phyloP scores from a whole-genome alignment of 192 early-diverging fungal species.

The Rhizophagus sp. region DNA sequence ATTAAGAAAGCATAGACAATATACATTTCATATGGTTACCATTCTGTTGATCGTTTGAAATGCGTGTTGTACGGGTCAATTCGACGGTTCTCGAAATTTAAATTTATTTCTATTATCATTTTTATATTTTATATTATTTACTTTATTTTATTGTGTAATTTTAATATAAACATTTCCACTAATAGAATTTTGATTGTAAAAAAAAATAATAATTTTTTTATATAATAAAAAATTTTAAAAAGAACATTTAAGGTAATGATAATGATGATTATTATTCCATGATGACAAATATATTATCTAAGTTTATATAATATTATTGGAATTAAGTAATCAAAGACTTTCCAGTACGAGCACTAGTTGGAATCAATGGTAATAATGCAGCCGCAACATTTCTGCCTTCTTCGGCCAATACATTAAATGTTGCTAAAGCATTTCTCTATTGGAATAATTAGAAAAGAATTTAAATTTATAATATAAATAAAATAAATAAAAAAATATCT shows the following conservation, averaged over 20 bases:
- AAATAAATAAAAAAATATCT: neutral
- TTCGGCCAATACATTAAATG: conserved; percentile 58
- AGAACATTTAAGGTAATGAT: neutral
- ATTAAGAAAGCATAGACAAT: neutral
- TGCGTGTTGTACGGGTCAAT: too few species aligned
- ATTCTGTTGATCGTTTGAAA: neutral
- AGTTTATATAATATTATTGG: too few species aligned
- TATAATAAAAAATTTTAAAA: too few species aligned
- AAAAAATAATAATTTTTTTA: too few species aligned
- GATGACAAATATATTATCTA: too few species aligned
- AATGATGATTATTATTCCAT: neutral
- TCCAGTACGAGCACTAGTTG: conserved; percentile 30
- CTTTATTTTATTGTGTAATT: too few species aligned
- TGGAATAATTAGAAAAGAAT: neutral
- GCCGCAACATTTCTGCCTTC: conserved; percentile 60
- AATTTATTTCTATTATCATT: too few species aligned
- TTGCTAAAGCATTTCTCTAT: conserved; percentile 58
- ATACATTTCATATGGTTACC: neutral
- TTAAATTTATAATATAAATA: conserved; percentile 24
- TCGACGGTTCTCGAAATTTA: too few species aligned
- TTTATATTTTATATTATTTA: too few species aligned
- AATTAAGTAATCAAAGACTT: neutral
- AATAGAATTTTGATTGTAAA: too few species aligned
- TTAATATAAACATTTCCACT: too few species aligned
- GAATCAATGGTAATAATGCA: conserved; percentile 51